phyloP scores from a whole-genome alignment of 73 alveolate genomes.

The Uronychia binucleata region DNA sequence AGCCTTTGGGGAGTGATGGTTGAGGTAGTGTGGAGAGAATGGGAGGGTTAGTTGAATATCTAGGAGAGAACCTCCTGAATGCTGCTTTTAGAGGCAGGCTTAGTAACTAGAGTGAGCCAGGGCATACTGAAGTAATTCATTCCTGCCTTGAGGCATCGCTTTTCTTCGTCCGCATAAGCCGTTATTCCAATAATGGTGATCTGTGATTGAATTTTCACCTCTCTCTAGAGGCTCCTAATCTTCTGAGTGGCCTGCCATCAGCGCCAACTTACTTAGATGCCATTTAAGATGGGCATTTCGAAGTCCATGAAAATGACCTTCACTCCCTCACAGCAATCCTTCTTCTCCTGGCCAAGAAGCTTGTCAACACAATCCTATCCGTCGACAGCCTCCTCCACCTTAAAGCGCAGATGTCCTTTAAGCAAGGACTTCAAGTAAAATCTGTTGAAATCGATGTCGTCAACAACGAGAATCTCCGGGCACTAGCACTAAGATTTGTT shows the following conservation, averaged over 20 bases:
- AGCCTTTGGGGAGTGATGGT: too few relatives aligned
- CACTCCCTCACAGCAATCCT: background rate
- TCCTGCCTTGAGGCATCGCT: background rate
- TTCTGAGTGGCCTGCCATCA: background rate
- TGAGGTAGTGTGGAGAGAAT: too few relatives aligned
- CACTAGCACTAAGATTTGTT: background rate
- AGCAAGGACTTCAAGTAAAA: background rate
- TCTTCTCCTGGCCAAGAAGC: background rate
- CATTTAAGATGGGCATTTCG: background rate
- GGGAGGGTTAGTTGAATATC: too few relatives aligned
- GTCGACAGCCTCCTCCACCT: background rate
- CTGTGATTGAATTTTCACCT: background rate
- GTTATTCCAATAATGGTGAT: background rate
- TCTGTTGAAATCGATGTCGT: background rate
- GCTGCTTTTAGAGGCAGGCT: too few relatives aligned
- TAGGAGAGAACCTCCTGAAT: too few relatives aligned
- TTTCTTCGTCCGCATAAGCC: background rate
- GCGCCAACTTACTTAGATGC: too few relatives aligned
- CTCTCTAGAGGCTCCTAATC: background rate
- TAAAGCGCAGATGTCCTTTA: background rate
- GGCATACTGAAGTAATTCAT: too few relatives aligned
- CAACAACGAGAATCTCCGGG: background rate
- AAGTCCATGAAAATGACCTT: background rate
- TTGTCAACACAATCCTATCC: background rate
- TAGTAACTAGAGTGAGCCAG: too few relatives aligned